phyloP scores from a whole-genome alignment of 768 basidiomycete genomes.

The Boletus bicolor region DNA sequence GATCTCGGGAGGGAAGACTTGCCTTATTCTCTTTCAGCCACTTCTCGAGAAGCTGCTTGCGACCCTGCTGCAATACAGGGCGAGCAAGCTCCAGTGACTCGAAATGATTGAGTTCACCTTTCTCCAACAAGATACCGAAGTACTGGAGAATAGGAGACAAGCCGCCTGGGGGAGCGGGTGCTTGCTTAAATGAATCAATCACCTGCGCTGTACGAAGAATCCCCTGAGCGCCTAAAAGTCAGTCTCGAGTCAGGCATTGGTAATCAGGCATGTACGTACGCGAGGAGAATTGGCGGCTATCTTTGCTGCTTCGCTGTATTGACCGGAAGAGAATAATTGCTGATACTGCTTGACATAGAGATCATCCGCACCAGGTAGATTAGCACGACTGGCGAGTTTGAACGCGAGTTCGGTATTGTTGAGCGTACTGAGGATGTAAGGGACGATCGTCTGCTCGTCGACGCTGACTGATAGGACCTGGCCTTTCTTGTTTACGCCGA shows the following conservation, averaged over 20 bases:
- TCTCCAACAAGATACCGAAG: constrained; percentile 97
- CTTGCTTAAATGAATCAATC: constrained; percentile 96
- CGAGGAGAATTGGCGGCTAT: constrained; percentile 96
- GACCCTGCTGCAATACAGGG: constrained; percentile 92
- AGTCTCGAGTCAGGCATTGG: background rate
- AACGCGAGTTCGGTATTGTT: constrained; percentile 98
- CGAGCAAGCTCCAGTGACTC: constrained; percentile 95
- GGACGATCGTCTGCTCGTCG: constrained; percentile 94
- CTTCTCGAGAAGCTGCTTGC: constrained; percentile 96
- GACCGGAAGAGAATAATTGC: constrained; percentile 81
- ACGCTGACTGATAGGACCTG: constrained; percentile 96
- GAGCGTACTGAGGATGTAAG: constrained; percentile 88
- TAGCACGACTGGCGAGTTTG: constrained; percentile 93
- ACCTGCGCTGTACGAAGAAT: constrained; percentile 93
- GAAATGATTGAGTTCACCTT: constrained; percentile 94
- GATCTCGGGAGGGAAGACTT: constrained; percentile 6
- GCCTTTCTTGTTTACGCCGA: constrained; percentile 99
- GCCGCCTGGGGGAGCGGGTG: constrained; percentile 86
- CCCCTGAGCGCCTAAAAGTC: constrained; percentile 47
- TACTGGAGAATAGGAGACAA: constrained; percentile 96
- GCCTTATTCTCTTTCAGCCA: constrained; percentile 99
- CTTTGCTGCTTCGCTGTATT: constrained; percentile 94
- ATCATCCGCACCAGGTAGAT: constrained; percentile 96
- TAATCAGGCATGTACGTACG: constrained; percentile 40
- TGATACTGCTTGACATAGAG: constrained; percentile 94